Conservation (phyloP, 2,329 filamentous ascomycete species). For the Talaromyces verruculosus region DNA sequence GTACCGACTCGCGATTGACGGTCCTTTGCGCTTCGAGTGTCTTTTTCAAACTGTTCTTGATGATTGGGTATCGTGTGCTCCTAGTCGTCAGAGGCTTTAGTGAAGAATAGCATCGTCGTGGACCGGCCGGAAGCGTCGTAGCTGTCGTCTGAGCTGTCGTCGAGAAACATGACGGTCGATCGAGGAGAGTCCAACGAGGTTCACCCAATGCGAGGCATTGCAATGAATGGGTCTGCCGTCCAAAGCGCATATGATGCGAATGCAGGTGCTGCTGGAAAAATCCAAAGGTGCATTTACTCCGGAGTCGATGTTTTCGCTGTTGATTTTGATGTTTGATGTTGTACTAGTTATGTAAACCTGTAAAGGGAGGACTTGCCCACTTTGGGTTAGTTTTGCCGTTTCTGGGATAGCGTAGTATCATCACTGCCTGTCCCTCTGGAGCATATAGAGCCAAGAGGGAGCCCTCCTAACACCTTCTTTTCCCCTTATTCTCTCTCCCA, state of each 20-base stretch:
- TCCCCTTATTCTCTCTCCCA: too few relatives aligned
- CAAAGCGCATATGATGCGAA: slow-evolving; percentile 18
- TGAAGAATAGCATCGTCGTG: neutral
- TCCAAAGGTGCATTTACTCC: neutral
- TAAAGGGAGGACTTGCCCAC: too few relatives aligned
- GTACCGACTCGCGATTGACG: slow-evolving; percentile 37
- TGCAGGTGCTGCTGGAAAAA: neutral
- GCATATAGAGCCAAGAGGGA: too few relatives aligned
- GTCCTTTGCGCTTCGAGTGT: slow-evolving; percentile 45
- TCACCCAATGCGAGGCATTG: slow-evolving; percentile 21
- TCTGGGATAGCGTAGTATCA: too few relatives aligned
- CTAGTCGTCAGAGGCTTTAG: neutral
- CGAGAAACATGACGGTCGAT: neutral
- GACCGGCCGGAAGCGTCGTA: neutral
- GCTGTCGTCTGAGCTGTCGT: neutral
- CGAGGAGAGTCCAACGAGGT: neutral
- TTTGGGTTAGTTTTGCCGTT: too few relatives aligned
- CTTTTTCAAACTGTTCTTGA: slow-evolving; percentile 36
- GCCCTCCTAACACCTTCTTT: too few relatives aligned
- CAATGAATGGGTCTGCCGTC: slow-evolving; percentile 6
- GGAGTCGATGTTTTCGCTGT: neutral
- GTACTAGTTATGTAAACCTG: too few relatives aligned
- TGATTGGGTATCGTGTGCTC: slow-evolving; percentile 29
- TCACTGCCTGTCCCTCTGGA: too few relatives aligned
- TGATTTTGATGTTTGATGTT: too few relatives aligned